phyloP scores from a whole-genome alignment of 2,329 filamentous ascomycete genomes.

The Neurospora sp. region DNA sequence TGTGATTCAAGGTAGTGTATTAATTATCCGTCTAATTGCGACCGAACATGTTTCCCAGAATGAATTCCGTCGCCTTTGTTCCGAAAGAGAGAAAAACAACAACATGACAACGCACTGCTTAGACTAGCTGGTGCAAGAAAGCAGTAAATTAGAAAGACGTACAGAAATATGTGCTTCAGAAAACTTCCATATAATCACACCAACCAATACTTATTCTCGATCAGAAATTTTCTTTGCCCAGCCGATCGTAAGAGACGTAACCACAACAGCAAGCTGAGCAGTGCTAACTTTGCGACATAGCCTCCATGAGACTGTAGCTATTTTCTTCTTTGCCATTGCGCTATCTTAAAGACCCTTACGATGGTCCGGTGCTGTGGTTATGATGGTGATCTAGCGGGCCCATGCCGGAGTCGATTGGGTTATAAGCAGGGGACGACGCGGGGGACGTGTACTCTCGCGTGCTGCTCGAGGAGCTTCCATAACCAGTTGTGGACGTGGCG shows the following conservation, averaged over 20 bases:
- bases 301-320: not conserved
- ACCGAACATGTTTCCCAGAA: not conserved
- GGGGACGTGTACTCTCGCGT: not conserved
- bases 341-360: not conserved
- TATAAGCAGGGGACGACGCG: conserved; percentile 2
- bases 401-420: conserved; percentile 11
- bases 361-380: not conserved
- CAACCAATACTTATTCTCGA: not conserved
- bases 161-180: not conserved
- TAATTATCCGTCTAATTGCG: not conserved
- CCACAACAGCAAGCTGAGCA: not conserved
- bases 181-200: not conserved
- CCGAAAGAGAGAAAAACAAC: not conserved
- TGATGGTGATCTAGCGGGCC: conserved; percentile 12
- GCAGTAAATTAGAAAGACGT: not conserved
- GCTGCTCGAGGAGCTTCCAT: not conserved
- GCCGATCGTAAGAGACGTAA: not conserved
- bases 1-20: not conserved
- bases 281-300: not conserved
- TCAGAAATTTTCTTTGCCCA: not conserved
- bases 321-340: not conserved
- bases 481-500: not conserved
- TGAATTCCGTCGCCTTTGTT: not conserved
- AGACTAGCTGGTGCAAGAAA: not conserved
- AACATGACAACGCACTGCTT: not conserved